Evolutionary conservation across 2,329 filamentous ascomycete species (phyloP).

Genomic region (Chalara sp.): DNA sequence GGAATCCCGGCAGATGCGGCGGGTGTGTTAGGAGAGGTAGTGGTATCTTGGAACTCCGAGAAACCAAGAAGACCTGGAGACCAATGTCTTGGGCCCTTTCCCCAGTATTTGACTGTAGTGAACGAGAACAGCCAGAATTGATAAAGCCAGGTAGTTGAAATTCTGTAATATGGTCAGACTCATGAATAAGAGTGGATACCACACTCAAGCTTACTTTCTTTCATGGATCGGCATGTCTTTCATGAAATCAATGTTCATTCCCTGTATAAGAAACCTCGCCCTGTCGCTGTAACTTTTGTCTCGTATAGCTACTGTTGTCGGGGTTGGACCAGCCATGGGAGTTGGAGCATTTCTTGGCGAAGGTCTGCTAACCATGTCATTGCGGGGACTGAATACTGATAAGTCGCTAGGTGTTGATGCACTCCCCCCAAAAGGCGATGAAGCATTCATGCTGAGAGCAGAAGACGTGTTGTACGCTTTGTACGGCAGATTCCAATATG

Average conservation of each 20-base stretch:
- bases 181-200: neutral
- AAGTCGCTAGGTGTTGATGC: conserved; percentile 17
- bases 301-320: neutral
- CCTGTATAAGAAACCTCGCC: conserved; percentile 22
- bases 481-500: conserved; percentile 7
- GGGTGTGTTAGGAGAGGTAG: neutral
- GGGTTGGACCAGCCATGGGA: neutral
- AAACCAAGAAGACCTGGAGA: conserved; percentile 5
- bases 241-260: conserved; percentile 21
- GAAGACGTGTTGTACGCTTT: neutral
- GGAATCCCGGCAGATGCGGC: too few relatives aligned
- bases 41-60: neutral
- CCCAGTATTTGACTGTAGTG: conserved; percentile 25
- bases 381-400: neutral
- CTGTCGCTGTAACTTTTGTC: conserved; percentile 17
- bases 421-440: conserved; percentile 1
- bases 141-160: conserved; percentile 25
- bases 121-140: conserved; percentile 29
- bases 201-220: conserved; percentile 13
- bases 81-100: conserved; percentile 21
- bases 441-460: neutral
- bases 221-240: conserved; percentile 20
- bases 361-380: conserved; percentile 11
- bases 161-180: conserved; percentile 3
- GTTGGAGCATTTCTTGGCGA: conserved; percentile 18